A percentile compares a stretch with the other conserved stretches of the same genome.
Evolutionary conservation across 129 eudicot species (phyloP).

Genomic region (Flaveria trinervia): DNA sequence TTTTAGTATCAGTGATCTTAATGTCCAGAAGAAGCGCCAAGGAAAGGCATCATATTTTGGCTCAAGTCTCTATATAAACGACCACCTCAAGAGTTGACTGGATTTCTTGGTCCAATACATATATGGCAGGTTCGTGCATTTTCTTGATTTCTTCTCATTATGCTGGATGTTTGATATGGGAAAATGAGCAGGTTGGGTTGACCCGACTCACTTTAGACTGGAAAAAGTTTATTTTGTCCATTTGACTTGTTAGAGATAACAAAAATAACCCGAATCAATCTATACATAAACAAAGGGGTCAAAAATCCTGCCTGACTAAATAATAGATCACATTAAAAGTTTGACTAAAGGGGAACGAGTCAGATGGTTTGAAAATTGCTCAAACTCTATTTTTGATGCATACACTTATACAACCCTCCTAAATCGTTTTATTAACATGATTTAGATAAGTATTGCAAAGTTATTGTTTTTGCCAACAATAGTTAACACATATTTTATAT

Average conservation of each 20-base stretch:
- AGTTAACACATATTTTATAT: neutral
- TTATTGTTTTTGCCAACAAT: neutral
- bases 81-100: conserved; percentile 53
- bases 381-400: neutral
- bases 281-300: neutral
- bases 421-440: no score
- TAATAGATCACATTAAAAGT: neutral
- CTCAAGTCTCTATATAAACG: conserved; percentile 55
- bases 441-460: no score
- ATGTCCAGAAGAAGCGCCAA: conserved; percentile 47
- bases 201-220: conserved; percentile 6
- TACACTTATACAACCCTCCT: no score
- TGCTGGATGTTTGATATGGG: conserved; percentile 12
- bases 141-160: conserved; percentile 15
- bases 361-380: neutral
- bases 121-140: conserved; percentile 87
- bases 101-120: conserved; percentile 91
- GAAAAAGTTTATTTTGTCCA: neutral
- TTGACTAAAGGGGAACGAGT: neutral
- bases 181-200: neutral
- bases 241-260: neutral
- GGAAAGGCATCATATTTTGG: conserved; percentile 62
- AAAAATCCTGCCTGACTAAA: neutral
- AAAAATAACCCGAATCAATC: neutral
- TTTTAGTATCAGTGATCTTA: conserved; percentile 73